Evolutionary conservation across 2,329 filamentous ascomycete species (phyloP).

Genomic region (Ophiostoma perfectum): DNA sequence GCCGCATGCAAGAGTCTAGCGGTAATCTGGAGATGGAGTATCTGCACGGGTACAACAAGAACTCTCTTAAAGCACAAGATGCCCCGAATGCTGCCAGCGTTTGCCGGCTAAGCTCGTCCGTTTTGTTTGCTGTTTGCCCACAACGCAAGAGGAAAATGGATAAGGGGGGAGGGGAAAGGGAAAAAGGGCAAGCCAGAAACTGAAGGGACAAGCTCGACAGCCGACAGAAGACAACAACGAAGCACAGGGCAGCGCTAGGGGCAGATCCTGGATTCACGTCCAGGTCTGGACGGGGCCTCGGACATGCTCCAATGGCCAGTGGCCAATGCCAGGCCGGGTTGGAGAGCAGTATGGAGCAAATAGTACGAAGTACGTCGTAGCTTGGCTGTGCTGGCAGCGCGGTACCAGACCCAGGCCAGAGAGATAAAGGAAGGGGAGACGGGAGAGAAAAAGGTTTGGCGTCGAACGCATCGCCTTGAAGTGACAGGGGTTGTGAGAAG

Average conservation of each 20-base stretch:
- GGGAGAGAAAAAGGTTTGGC: not conserved
- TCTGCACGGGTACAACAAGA: not conserved
- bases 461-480: slow-evolving; percentile 5
- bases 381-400: slow-evolving; percentile 8
- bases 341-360: no score
- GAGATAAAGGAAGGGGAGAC: not conserved
- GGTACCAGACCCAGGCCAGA: not conserved
- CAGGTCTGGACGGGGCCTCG: slow-evolving; percentile 19
- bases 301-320: slow-evolving; percentile 9
- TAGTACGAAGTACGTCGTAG: not conserved
- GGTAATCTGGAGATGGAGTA: slow-evolving; percentile 1
- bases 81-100: not conserved
- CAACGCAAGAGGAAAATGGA: slow-evolving; percentile 11
- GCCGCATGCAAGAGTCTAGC: slow-evolving; percentile 2
- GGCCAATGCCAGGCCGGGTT: not conserved
- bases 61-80: not conserved
- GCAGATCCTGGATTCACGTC: slow-evolving; percentile 20
- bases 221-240: not conserved
- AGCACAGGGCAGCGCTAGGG: slow-evolving; percentile 22
- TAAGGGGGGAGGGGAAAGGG: not conserved
- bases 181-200: slow-evolving; percentile 5
- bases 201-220: not conserved
- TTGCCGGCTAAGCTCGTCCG: slow-evolving; percentile 8
- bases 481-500: slow-evolving; percentile 19
- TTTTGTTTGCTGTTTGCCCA: slow-evolving; percentile 16